Percentiles rank a stretch among this genome's conserved stretches.
Conservation (phyloP, 2,329 filamentous ascomycete species). For the Metarhizium guizhouense region DNA sequence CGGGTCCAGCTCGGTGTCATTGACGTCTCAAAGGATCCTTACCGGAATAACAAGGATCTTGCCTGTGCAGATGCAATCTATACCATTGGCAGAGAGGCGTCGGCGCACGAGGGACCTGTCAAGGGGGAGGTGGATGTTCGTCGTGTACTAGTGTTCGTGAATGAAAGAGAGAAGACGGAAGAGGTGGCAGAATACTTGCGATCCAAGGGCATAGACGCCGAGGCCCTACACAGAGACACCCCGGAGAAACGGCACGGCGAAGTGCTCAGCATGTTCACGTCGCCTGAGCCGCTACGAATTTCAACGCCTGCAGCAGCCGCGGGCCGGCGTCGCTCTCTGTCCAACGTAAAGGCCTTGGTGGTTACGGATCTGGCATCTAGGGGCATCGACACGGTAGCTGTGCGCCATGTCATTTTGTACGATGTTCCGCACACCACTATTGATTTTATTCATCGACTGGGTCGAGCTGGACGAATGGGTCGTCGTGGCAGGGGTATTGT, state of each 20-base stretch:
- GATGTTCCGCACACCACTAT: slow-evolving; percentile 97
- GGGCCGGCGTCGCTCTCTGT: slow-evolving; percentile 42
- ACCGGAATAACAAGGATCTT: slow-evolving; percentile 83
- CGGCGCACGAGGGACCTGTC: slow-evolving; percentile 45
- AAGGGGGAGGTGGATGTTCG: slow-evolving; percentile 59
- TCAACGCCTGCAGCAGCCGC: slow-evolving; percentile 14
- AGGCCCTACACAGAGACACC: slow-evolving; percentile 78
- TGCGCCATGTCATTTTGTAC: slow-evolving; percentile 86
- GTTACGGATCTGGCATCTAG: slow-evolving; percentile 88
- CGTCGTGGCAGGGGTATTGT: slow-evolving; percentile 83
- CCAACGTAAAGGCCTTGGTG: slow-evolving; percentile 83
- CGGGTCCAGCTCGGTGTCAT: slow-evolving; percentile 90
- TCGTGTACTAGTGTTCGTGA: slow-evolving; percentile 90
- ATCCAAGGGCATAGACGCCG: slow-evolving; percentile 80
- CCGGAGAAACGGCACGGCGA: slow-evolving; percentile 68
- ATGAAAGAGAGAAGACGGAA: slow-evolving; percentile 83
- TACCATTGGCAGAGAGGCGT: slow-evolving; percentile 74
- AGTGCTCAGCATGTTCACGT: slow-evolving; percentile 67
- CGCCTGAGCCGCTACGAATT: slow-evolving; percentile 30
- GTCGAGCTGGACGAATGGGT: slow-evolving; percentile 87
- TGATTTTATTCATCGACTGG: slow-evolving; percentile 94
- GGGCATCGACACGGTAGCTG: slow-evolving; percentile 88
- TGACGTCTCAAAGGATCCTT: slow-evolving; percentile 86
- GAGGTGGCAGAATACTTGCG: slow-evolving; percentile 71
- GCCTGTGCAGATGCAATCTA: slow-evolving; percentile 94